Conservation (phyloP, 176 grass and related monocot genomes). For the Ananas comosus region DNA sequence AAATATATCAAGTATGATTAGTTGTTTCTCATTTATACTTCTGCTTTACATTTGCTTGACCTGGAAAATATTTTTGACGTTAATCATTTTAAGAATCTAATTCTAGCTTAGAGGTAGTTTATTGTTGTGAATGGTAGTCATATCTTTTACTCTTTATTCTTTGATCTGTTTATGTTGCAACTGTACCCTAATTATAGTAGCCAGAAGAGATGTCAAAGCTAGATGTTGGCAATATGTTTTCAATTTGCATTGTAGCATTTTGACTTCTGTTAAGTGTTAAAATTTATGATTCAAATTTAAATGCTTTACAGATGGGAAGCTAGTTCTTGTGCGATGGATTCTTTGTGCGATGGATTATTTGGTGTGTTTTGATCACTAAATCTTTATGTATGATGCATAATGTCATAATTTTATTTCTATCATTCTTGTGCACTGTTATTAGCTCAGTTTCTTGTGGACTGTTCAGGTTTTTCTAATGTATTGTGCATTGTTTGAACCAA, state of each 20-base stretch:
- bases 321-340: constrained; percentile 73
- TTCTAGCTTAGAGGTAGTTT: background rate
- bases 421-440: background rate
- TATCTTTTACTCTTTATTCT: background rate
- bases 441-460: too few relatives aligned
- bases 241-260: background rate
- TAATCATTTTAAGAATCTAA: background rate
- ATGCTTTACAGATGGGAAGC: constrained; percentile 46
- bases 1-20: background rate
- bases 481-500: background rate
- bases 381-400: too few relatives aligned
- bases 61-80: background rate
- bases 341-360: constrained; percentile 49
- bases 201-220: background rate
- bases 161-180: background rate
- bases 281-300: background rate
- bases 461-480: too few relatives aligned
- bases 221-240: background rate
- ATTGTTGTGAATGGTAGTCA: background rate
- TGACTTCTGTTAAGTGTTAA: background rate
- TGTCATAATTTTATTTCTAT: background rate
- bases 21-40: background rate
- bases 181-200: background rate
- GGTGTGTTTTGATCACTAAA: too few relatives aligned
- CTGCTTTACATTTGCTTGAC: background rate